These are phyloP conservation scores for Colletotrichum destructivum DNA, from an alignment of 2,329 filamentous ascomycete genomes.

Conservation along the genomic window DNA sequence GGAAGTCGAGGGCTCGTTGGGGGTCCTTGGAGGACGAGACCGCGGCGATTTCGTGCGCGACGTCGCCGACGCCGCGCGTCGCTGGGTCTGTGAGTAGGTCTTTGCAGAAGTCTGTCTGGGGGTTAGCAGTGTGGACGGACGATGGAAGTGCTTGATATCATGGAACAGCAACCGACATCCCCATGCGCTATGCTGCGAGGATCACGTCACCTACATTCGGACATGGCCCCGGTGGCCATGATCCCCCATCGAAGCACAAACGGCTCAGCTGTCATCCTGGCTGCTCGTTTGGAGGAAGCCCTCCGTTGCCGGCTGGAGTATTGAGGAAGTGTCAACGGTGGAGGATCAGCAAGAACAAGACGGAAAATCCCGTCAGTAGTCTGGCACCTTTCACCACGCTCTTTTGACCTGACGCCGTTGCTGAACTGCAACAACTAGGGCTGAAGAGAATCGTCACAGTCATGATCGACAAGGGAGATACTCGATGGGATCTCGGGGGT, in stretches of 20 bases:
- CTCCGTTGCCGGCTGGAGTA: too few species aligned
- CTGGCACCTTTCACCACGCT: too few species aligned
- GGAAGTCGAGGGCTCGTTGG: conserved; percentile 84
- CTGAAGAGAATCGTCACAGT: too few species aligned
- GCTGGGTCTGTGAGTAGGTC: conserved; percentile 84
- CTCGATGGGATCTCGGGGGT: too few species aligned
- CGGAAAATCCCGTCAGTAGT: too few species aligned
- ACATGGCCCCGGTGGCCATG: conserved; percentile 72
- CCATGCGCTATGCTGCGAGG: not conserved
- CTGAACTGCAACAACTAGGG: too few species aligned
- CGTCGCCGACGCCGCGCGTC: conserved; percentile 77
- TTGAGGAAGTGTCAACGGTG: too few species aligned
- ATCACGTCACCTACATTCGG: conserved; percentile 61
- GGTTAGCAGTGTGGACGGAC: not conserved
- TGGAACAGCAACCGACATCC: too few species aligned
- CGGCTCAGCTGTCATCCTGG: conserved; percentile 62
- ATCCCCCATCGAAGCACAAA: conserved; percentile 71
- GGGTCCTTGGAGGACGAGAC: conserved; percentile 85
- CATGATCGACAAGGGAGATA: too few species aligned
- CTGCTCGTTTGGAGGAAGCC: too few species aligned
- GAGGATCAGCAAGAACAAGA: not conserved
- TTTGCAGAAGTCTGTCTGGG: conserved; percentile 74
- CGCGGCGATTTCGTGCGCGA: conserved; percentile 81
- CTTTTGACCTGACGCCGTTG: too few species aligned
- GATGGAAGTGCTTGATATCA: not conserved